Evolutionary conservation across 352 stramenopile genomes (phyloP), one percentile per base, ranked within the genome.

Genomic region (Globisporangium camurandrum): DNA sequence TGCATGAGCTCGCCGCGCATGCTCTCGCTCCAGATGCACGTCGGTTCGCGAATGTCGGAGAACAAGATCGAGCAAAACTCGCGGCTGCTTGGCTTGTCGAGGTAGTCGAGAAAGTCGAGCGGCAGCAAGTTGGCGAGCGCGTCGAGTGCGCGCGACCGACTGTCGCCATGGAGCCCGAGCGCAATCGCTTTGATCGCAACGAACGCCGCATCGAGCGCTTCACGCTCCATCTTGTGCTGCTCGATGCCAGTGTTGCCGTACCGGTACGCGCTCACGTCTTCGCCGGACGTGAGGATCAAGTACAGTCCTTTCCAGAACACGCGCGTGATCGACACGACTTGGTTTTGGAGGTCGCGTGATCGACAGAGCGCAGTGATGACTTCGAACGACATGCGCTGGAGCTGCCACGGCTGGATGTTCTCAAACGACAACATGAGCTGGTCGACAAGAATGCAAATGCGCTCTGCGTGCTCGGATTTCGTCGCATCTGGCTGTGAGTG

Each of bases 241-340:
- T 17, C 61, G 63, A 54, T 66, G 57, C 20, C 47, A 23, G 46
- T 62, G 51, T 63, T 57, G 28, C 64, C 61, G 11, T 71, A 56
- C 10, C 47, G 59, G 24, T 80, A 61, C 37, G 71, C 61, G 27
- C 62, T 71, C 16, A 69, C 64, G 40, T 66, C 79, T 44, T 85
- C 79, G 6, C 76, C 75, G 9, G 75, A 85, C 11, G 72, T 75
- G 30, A 91, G 53, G 28, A 91, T 80, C 33, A 91, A 61, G 48
- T 91, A 88, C 17, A 91, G 53, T 2, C 70, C 75, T 55, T 86
- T 82, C 80, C 80, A 91, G 48, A 91, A 91, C 11, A 91, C 51
- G 10, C 79, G 67, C 6, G 76, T 88, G 19, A 64, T 73, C 23
- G 61, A 47, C 33, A 88, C 69, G 14, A 91, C 77, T 57, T 88